Conservation (phyloP, 2,329 filamentous ascomycete species). For the Fonsecaea monophora region DNA sequence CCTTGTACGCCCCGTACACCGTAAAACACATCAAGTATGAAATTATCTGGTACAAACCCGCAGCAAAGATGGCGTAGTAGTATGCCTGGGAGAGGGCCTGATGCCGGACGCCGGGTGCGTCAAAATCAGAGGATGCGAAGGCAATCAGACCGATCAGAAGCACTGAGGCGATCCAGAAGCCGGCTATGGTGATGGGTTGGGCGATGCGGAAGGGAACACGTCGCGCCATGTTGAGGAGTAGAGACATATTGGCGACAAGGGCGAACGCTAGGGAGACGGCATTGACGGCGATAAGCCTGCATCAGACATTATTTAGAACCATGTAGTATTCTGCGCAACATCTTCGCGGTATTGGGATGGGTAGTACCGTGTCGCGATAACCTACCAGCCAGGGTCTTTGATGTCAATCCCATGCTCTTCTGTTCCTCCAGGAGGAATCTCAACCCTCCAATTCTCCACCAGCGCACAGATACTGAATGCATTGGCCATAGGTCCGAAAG, state of each 20-base stretch:
- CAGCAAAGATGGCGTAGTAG: conserved; percentile 67
- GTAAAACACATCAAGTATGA: conserved; percentile 62
- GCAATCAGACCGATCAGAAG: conserved; percentile 61
- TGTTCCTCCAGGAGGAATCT: conserved; percentile 54
- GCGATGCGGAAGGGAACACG: conserved; percentile 62
- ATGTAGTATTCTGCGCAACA: neutral
- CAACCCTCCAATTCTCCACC: conserved; percentile 62
- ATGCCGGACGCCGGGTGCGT: conserved; percentile 48
- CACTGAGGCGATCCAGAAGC: conserved; percentile 62
- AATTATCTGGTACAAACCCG: conserved; percentile 63
- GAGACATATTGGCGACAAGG: conserved; percentile 60
- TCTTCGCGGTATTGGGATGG: neutral
- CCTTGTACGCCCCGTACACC: conserved; percentile 60
- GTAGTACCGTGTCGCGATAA: neutral
- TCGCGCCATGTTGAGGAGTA: conserved; percentile 66
- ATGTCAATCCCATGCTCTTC: conserved; percentile 56
- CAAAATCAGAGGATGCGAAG: conserved; percentile 48
- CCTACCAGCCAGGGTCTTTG: conserved; percentile 61
- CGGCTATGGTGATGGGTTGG: conserved; percentile 66
- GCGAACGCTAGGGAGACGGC: conserved; percentile 62
- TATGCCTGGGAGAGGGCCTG: conserved; percentile 63
- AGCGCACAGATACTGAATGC: conserved; percentile 64
- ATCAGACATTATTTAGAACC: neutral
- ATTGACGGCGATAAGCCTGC: conserved; percentile 61
- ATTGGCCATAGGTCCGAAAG: conserved; percentile 63